A percentile compares a stretch with the other conserved stretches of the same genome.
Conservation (phyloP, 371 early-diverging fungal species). For the Rhizopus arrhizus region DNA sequence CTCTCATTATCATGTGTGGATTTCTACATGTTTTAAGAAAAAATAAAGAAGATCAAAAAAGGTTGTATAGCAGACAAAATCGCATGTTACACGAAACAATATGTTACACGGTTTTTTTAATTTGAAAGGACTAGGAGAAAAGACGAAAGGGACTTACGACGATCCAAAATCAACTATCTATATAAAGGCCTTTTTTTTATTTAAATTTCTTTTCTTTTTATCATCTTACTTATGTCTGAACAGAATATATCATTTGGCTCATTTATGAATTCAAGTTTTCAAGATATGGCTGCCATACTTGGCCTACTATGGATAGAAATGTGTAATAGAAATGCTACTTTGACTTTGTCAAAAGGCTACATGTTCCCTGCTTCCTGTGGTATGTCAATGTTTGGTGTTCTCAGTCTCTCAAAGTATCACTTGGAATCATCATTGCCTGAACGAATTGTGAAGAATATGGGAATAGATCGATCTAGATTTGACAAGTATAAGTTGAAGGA, state of each 20-base stretch:
- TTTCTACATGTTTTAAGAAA: too few relatives aligned
- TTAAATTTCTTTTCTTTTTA: too few relatives aligned
- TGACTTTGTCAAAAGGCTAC: background rate
- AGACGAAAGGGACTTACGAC: too few relatives aligned
- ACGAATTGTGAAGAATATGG: background rate
- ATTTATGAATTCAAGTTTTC: background rate
- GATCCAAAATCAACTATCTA: too few relatives aligned
- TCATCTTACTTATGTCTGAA: too few relatives aligned
- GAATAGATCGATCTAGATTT: background rate
- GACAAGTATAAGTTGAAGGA: background rate
- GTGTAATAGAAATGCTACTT: background rate
- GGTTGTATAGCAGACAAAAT: too few relatives aligned
- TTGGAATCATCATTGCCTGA: background rate
- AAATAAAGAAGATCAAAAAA: too few relatives aligned
- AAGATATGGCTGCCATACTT: background rate
- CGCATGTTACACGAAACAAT: too few relatives aligned
- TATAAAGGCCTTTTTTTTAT: too few relatives aligned
- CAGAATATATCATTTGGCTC: background rate
- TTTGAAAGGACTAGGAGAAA: too few relatives aligned
- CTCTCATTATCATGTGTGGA: too few relatives aligned
- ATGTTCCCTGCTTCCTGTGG: background rate
- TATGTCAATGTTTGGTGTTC: background rate
- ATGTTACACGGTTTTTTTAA: too few relatives aligned
- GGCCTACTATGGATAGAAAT: background rate
- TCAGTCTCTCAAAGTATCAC: background rate